phyloP scores from a whole-genome alignment of 768 basidiomycete genomes.

The Macrocybe gigantea region DNA sequence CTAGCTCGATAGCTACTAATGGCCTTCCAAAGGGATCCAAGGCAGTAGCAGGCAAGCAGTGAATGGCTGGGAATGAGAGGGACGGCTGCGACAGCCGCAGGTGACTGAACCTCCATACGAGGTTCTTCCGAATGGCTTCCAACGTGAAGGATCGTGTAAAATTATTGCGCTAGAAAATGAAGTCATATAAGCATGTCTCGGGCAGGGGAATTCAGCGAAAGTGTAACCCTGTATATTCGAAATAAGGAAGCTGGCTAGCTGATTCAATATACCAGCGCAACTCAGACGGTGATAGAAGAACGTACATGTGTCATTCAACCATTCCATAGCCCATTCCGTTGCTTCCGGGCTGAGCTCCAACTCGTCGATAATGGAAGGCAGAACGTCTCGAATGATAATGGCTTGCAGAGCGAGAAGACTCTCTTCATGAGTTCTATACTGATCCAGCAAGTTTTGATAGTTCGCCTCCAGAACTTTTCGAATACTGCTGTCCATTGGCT shows the following conservation, averaged over 20 bases:
- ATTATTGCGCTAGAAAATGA: constrained; percentile 49
- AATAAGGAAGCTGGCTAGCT: constrained; percentile 22
- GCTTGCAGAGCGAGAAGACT: constrained; percentile 42
- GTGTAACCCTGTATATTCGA: constrained; percentile 56
- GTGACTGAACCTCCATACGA: constrained; percentile 52
- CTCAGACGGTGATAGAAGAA: constrained; percentile 4
- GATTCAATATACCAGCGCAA: constrained; percentile 1
- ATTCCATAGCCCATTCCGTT: constrained; percentile 48
- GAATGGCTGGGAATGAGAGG: constrained; percentile 30
- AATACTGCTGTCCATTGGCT: constrained; percentile 16
- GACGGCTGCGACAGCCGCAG: constrained; percentile 29
- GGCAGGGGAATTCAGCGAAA: constrained; percentile 7
- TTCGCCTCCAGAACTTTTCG: constrained; percentile 38
- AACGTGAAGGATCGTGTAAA: constrained; percentile 59
- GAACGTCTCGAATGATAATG: constrained; percentile 47
- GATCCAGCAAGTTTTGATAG: constrained; percentile 37
- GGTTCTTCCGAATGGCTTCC: constrained; percentile 48
- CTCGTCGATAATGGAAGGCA: constrained; percentile 58
- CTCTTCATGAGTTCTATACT: constrained; percentile 45
- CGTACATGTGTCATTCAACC: constrained; percentile 65
- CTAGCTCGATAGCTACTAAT: constrained; percentile 48
- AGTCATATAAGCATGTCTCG: constrained; percentile 5
- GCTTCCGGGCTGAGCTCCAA: constrained; percentile 42
- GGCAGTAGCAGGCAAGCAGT: constrained; percentile 47
- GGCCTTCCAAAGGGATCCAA: constrained; percentile 64